A percentile compares a stretch with the other conserved stretches of the same genome.
phyloP scores from a whole-genome alignment of 1,284 basidiomycete genomes.

The Ceratobasidium sp. region DNA sequence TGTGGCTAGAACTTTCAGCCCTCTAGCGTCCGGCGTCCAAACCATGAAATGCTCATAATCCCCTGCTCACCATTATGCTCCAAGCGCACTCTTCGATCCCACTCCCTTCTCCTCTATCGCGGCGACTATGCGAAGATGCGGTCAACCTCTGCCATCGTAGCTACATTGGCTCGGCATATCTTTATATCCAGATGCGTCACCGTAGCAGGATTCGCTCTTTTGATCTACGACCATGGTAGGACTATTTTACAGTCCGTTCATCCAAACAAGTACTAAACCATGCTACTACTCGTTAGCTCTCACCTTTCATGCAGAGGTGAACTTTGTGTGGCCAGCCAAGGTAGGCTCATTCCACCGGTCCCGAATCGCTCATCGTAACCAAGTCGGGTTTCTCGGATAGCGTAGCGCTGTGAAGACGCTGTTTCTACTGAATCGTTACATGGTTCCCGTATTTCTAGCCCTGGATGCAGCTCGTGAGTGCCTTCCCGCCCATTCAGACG shows the following conservation, averaged over 20 bases:
- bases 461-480: constrained; percentile 35
- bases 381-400: constrained; percentile 1
- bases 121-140: constrained; percentile 33
- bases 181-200: constrained; percentile 24
- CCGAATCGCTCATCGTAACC: too few relatives aligned
- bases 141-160: neutral
- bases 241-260: neutral
- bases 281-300: constrained; percentile 10
- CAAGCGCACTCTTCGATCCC: neutral
- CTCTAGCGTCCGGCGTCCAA: neutral
- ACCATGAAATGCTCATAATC: constrained; percentile 4
- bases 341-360: too few relatives aligned
- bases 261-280: neutral
- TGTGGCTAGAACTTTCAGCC: constrained; percentile 13
- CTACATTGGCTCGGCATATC: constrained; percentile 4
- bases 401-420: constrained; percentile 34
- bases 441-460: constrained; percentile 28
- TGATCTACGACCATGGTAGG: constrained; percentile 44
- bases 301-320: constrained; percentile 34
- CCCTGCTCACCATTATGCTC: neutral
- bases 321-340: constrained; percentile 40
- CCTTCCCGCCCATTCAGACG: neutral
- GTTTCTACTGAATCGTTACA: constrained; percentile 42
- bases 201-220: constrained; percentile 27
- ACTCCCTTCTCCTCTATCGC: constrained; percentile 4